Percentiles rank a stretch among this genome's conserved stretches.
These are phyloP conservation scores for Polyporus arcularius DNA, from an alignment of 768 basidiomycete genomes.

Conservation along the genomic window DNA sequence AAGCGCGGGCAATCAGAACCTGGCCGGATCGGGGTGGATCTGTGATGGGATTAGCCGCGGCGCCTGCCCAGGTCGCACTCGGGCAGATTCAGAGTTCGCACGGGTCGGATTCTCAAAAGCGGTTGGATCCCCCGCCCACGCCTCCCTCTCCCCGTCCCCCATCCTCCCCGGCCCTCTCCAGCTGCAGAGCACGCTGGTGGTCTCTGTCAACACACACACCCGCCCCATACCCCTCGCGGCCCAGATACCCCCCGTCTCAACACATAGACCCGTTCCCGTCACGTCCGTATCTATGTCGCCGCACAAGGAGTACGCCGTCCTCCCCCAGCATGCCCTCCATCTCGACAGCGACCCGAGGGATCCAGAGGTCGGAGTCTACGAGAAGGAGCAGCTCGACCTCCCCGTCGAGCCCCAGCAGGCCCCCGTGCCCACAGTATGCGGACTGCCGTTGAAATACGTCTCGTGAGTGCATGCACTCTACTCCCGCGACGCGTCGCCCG, in stretches of 20 bases:
- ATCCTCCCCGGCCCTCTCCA: slow-evolving; percentile 15
- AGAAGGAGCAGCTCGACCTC: slow-evolving; percentile 44
- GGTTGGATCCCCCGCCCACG: slow-evolving; percentile 10
- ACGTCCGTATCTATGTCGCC: slow-evolving; percentile 26
- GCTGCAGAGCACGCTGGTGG: slow-evolving; percentile 30
- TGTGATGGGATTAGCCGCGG: slow-evolving; percentile 18
- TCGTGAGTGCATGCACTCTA: slow-evolving; percentile 26
- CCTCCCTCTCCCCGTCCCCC: slow-evolving; percentile 6
- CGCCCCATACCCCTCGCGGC: slow-evolving; percentile 11
- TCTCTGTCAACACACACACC: not conserved
- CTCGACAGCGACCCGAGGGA: slow-evolving; percentile 21
- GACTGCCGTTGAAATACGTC: slow-evolving; percentile 77
- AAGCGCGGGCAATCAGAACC: slow-evolving; percentile 5
- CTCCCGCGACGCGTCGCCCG: slow-evolving; percentile 6
- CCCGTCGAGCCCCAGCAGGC: slow-evolving; percentile 33
- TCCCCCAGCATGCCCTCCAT: slow-evolving; percentile 23
- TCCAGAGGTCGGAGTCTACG: slow-evolving; percentile 21
- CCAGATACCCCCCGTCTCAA: slow-evolving; percentile 22
- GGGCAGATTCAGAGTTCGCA: not conserved
- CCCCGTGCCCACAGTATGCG: slow-evolving; percentile 58
- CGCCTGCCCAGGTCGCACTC: not conserved
- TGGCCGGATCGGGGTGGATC: slow-evolving; percentile 9
- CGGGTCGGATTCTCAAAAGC: slow-evolving; percentile 16
- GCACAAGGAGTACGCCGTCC: slow-evolving; percentile 21
- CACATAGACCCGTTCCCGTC: slow-evolving; percentile 11